Conservation (phyloP, 139 green algal species). For the Chlorella sp. region DNA sequence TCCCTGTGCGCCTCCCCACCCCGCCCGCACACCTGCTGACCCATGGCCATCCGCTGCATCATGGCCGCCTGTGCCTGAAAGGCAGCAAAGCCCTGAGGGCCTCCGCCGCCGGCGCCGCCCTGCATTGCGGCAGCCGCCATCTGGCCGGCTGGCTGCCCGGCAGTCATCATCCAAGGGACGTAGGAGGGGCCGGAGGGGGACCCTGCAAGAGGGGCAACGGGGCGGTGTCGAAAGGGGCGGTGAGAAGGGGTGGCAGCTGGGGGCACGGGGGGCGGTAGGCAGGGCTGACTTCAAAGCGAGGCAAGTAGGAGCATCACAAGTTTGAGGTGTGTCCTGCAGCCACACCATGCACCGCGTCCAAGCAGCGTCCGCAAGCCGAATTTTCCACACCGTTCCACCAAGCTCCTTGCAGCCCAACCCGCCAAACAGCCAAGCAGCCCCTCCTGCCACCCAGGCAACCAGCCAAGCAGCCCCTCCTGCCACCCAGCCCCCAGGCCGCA, state of each 20-base stretch:
- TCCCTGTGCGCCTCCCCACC: too few species aligned
- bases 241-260: not conserved
- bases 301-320: too few species aligned
- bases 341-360: too few species aligned
- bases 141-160: not conserved
- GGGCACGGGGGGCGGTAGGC: not conserved
- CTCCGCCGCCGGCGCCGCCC: not conserved
- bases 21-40: not conserved
- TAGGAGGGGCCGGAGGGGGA: constrained; percentile 5
- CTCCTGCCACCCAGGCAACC: too few species aligned
- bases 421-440: too few species aligned
- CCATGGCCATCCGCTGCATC: constrained; percentile 20
- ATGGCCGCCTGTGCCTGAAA: not conserved
- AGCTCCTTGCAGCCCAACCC: too few species aligned
- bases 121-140: not conserved
- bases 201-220: not conserved
- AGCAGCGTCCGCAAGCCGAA: too few species aligned
- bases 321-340: too few species aligned
- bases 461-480: too few species aligned
- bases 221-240: not conserved
- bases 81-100: not conserved
- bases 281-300: not conserved
- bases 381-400: too few species aligned
- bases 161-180: constrained; percentile 7
- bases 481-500: too few species aligned